These are phyloP conservation scores for Macrolepiota fuliginosa DNA, from an alignment of 768 basidiomycete species.

Conservation along the genomic window DNA sequence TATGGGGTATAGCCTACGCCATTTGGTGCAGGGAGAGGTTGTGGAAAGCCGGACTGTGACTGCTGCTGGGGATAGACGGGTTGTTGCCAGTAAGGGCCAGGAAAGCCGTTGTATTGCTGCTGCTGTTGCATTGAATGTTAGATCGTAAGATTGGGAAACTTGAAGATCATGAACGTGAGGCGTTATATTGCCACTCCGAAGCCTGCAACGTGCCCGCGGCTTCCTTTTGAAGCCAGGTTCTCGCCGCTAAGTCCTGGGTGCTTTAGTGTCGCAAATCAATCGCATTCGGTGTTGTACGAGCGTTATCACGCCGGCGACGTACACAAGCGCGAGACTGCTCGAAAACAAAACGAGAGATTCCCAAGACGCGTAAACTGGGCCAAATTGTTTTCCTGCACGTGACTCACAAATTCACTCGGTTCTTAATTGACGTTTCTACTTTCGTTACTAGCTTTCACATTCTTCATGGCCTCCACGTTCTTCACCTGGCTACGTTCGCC, in stretches of 20 bases:
- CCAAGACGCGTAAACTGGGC: not conserved
- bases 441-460: constrained; percentile 12
- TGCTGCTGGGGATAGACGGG: constrained; percentile 39
- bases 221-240: constrained; percentile 32
- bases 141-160: constrained; percentile 6
- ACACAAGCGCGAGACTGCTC: too few relatives aligned
- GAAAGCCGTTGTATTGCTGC: constrained; percentile 38
- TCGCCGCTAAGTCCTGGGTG: not conserved
- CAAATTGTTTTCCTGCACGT: constrained; percentile 15
- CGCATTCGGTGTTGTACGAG: not conserved
- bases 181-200: constrained; percentile 14
- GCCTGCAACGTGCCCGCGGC: constrained; percentile 23
- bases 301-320: too few relatives aligned
- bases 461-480: constrained; percentile 79
- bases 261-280: not conserved
- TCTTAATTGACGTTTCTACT: not conserved
- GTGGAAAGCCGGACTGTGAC: constrained; percentile 28
- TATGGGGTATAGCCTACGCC: constrained; percentile 12
- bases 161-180: too few relatives aligned
- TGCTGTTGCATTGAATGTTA: constrained; percentile 30
- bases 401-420: constrained; percentile 14
- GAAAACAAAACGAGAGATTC: too few relatives aligned
- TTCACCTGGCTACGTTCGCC: constrained; percentile 89
- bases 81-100: constrained; percentile 37
- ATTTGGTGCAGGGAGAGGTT: constrained; percentile 20